Percentiles rank a stretch among this genome's conserved stretches.
These are phyloP conservation scores for Ophiocordyceps polyrhachis-furcata DNA, from an alignment of 2,329 filamentous ascomycete genomes.

Conservation along the genomic window DNA sequence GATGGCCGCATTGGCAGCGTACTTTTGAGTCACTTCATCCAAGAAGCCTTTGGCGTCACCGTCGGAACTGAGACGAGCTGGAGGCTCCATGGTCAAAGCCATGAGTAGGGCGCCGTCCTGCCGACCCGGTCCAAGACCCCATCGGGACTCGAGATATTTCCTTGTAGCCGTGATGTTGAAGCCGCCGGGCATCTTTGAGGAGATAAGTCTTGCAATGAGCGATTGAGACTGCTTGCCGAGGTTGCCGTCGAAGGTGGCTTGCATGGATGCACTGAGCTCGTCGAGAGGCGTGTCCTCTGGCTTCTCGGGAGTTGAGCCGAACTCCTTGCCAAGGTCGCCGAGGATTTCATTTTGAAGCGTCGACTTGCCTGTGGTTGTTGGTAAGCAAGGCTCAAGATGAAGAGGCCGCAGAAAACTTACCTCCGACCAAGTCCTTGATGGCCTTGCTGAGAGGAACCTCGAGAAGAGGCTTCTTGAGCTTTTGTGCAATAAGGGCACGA, in stretches of 20 bases:
- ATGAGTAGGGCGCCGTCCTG: conserved; percentile 83
- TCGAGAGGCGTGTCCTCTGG: conserved; percentile 94
- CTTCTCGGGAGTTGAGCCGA: conserved; percentile 94
- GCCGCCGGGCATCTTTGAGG: conserved; percentile 97
- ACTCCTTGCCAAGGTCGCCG: conserved; percentile 94
- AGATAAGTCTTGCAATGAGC: conserved; percentile 83
- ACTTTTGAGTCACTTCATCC: conserved; percentile 76
- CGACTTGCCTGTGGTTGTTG: conserved; percentile 58
- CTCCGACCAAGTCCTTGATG: conserved; percentile 95
- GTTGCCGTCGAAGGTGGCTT: conserved; percentile 96
- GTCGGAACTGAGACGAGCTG: conserved; percentile 75
- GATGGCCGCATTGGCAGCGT: conserved; percentile 67
- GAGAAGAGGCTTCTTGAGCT: conserved; percentile 81
- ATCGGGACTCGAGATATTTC: conserved; percentile 88
- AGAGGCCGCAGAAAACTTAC: conserved; percentile 32
- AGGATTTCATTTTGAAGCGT: conserved; percentile 98
- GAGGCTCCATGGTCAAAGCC: conserved; percentile 81
- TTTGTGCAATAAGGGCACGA: conserved; percentile 79
- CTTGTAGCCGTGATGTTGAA: conserved; percentile 96
- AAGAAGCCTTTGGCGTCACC: conserved; percentile 83
- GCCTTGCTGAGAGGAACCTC: conserved; percentile 91
- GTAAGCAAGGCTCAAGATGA: not conserved
- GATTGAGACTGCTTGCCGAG: conserved; percentile 92
- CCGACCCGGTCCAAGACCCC: conserved; percentile 70
- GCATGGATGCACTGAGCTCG: conserved; percentile 87